Base-by-base conservation (phyloP, 2,329 filamentous ascomycete species). In the Tolypocladium nubicola region DNA sequence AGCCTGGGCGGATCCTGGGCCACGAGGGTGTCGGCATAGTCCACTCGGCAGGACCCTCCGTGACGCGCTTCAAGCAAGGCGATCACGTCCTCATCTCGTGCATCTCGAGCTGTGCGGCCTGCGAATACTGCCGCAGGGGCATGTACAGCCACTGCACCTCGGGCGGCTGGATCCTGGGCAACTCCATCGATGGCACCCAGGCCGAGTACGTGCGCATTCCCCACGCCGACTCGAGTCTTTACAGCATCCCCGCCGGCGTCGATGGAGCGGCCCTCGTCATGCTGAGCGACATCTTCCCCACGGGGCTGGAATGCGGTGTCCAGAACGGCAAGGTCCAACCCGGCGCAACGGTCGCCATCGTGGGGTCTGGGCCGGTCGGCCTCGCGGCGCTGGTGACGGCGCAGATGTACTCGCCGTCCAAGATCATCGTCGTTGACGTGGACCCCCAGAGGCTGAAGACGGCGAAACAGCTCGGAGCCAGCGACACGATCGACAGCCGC, bases 261-360 rank as follows among this genome's bases (percentile, higher is more conserved):
- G 73, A 77, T 30, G 72, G 75, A 47, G 67, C 69, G 2, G 67
- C 71, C 0, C 64, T 78, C 5, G 76, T 84, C 2, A 76, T 80
- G 64, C 66, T 84, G 13, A 79, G 76, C 57, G 81, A 84, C 67
- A 79, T 80, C 35, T 74, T 83, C 53, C 80, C 81, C 2, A 84
- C 81, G 0, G 80, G 78, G 1, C 68, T 79, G 21, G 81, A 84
- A 64, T 79, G 76, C 57, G 81, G 80, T 26, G 77, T 79, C 0
- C 66, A 80, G 39, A 79, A 77, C 61, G 76, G 75, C 8, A 75
- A 76, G 33, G 76, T 84, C 1, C 68, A 76, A 57, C 80, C 80
- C 0, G 81, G 79, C 0, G 67, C 70, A 7, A 79, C 73, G 1
- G 78, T 84, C 1, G 81, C 73, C 0, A 76, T 85, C 55, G 73